Evolutionary conservation across 1,284 basidiomycete genomes (phyloP), one percentile per base, ranked within the genome.

Genomic region (Melampsora americana): DNA sequence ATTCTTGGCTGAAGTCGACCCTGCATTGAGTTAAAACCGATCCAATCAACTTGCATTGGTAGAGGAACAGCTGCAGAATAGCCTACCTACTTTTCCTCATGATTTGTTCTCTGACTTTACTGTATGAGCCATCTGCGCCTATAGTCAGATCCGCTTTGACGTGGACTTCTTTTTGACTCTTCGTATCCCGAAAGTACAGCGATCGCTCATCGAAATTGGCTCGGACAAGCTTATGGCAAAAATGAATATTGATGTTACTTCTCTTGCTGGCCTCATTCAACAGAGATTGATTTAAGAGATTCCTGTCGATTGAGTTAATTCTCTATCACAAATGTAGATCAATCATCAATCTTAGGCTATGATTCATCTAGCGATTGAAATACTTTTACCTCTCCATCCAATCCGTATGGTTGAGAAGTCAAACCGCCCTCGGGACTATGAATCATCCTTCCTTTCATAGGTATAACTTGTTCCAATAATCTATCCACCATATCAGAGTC

Each of bases 391-490:
- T 48, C 50, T 70, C 77, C 14, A 53, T 67, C 20, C 35, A 44
- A 44, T 53, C 68, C 68, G 35, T 65, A 67, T 7, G 76, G 64
- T 64, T 77, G 67, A 28, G 69, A 68, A 39, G 32, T 66, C 7
- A 72, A 35, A 20, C 11, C 16, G 4, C 92, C 91, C 79, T 87
- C 85, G 75, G 83, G 81, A 82, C 89, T 88, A 85, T 99, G 95
- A 79, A 99, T 94, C 93, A 98, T 96, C 70, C 96, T 87, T 42
- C 92, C 93, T 78, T 88, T 89, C 93, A 99, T 96, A 78, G 95
- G 94, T 83, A 98, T 93, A 35, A 90, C 90, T 61, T 89, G 87
- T 78, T 89, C 84, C 79, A 96, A 84, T 80, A 97, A 91, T 74
- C 89, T 86, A 78, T 89, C 86, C 32, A 91, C 89, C 67, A 91